Base-by-base conservation (phyloP, 306 rosid genomes). In the Parietaria judaica region DNA sequence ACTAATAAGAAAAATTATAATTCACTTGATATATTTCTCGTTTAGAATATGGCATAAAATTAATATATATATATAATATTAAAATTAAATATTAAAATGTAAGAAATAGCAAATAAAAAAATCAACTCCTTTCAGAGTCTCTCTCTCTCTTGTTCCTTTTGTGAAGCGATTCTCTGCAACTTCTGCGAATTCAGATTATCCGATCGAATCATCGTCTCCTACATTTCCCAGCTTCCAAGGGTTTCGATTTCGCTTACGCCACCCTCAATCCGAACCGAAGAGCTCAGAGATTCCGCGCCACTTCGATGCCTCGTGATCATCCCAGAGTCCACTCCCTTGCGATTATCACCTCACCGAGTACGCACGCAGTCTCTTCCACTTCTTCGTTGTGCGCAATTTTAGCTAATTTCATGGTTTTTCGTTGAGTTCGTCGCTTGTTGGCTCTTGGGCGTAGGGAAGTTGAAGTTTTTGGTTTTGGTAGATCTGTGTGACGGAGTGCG, bases 401-500 rank as follows among this genome's bases (percentile, higher is more conserved):
- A 78, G 76, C 63, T 13, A 51, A 59, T 67, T 67, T 44, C 1
- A 37, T 65, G 74, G 64, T 80, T 57, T 81, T 54, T 66, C 44
- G 72, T 73, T 63, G 64, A 74, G 81, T 78, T 66, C 3, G 57
- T 79, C 61, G 64, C 3, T 54, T 68, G 31, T 56, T 36, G 51
- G 23, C 11, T 49, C 52, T 65, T 64, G 71, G 61, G 60, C 50
- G 50, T 5, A 16, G 23, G 14, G 36, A 74, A 63, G 51, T 60
- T 12, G 52, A 13, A 46, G 51, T 23, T 47, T 75, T n/a, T n/a
- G n/a, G n/a, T n/a, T 67, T 66, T 56, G 58, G 78, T 78, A 84
- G 98, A 92, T 88, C 96, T 88, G 91, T 80, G 73, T 64, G 65
- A 70, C 66, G 35, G 67, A 49, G 56, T 58, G 75, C 36, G 44